These are phyloP conservation scores for Flaveria sonorensis DNA, from an alignment of 129 eudicot species.

Conservation along the genomic window DNA sequence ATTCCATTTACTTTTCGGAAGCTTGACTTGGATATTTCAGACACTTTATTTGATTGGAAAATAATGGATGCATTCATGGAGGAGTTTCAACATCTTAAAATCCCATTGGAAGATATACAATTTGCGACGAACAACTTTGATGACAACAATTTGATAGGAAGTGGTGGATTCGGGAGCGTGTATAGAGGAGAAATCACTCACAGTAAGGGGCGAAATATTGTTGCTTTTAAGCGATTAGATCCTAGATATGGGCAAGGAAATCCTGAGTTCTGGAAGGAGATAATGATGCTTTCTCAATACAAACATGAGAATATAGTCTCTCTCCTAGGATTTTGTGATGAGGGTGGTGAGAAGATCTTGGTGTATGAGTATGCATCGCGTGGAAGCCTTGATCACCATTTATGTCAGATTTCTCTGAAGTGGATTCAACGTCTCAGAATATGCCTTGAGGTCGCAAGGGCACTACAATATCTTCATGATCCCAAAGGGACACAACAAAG, in stretches of 20 bases:
- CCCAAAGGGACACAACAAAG: not conserved
- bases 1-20: not conserved
- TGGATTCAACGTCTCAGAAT: slow-evolving; percentile 12
- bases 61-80: not conserved
- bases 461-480: slow-evolving; percentile 3
- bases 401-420: not conserved
- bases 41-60: not conserved
- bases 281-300: slow-evolving; percentile 4
- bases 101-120: not conserved
- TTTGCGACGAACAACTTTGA: not conserved
- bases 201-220: not conserved
- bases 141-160: not conserved
- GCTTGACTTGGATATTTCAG: not conserved
- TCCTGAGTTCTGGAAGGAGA: slow-evolving; percentile 1
- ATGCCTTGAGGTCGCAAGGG: not conserved
- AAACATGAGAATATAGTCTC: not conserved
- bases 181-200: slow-evolving; percentile 11
- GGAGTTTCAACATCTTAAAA: slow-evolving; percentile 11
- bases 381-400: slow-evolving; percentile 15
- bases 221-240: slow-evolving; percentile 11
- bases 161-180: slow-evolving; percentile 11
- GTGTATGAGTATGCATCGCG: slow-evolving; percentile 10
- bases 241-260: slow-evolving; percentile 6
- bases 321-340: slow-evolving; percentile 9
- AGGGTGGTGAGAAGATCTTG: slow-evolving; percentile 11